Percentiles rank a stretch among this genome's conserved stretches.
phyloP scores from a whole-genome alignment of 306 rosid species.

The Sechiopsis laciniata region DNA sequence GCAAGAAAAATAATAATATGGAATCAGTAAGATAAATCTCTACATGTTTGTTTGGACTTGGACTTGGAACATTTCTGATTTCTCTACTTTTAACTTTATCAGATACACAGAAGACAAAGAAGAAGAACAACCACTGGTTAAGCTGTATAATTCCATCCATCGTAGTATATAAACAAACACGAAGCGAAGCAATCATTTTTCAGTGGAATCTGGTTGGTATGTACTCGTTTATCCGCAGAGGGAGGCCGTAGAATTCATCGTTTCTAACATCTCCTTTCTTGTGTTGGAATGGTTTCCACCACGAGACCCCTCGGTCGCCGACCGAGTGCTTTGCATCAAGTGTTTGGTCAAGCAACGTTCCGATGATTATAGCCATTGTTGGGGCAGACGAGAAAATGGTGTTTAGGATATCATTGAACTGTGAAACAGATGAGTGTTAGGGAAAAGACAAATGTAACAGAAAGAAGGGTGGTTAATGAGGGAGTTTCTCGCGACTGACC shows the following conservation, averaged over 20 bases:
- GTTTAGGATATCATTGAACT: slow-evolving; percentile 84
- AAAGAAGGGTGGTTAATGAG: background rate
- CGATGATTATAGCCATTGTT: slow-evolving; percentile 71
- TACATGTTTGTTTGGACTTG: background rate
- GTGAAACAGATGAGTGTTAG: slow-evolving; percentile 34
- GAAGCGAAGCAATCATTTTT: background rate
- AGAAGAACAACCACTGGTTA: slow-evolving; percentile 1
- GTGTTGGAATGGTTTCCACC: slow-evolving; percentile 79
- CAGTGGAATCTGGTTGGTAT: slow-evolving; percentile 59
- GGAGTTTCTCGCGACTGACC: slow-evolving; percentile 43
- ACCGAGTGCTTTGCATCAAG: slow-evolving; percentile 42
- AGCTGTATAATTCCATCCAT: background rate
- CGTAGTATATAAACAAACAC: background rate
- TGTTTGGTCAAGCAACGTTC: slow-evolving; percentile 73
- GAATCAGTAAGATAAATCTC: slow-evolving; percentile 13
- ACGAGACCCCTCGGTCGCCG: slow-evolving; percentile 66
- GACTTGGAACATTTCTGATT: slow-evolving; percentile 2
- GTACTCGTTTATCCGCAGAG: slow-evolving; percentile 52
- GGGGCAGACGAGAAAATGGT: slow-evolving; percentile 86
- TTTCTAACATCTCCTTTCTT: slow-evolving; percentile 72
- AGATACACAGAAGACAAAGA: too few species aligned
- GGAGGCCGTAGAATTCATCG: slow-evolving; percentile 66
- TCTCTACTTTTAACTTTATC: background rate
- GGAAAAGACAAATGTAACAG: background rate
- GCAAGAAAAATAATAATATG: background rate